phyloP scores from a whole-genome alignment of 192 early-diverging fungal species.

The Coemansia sp. region DNA sequence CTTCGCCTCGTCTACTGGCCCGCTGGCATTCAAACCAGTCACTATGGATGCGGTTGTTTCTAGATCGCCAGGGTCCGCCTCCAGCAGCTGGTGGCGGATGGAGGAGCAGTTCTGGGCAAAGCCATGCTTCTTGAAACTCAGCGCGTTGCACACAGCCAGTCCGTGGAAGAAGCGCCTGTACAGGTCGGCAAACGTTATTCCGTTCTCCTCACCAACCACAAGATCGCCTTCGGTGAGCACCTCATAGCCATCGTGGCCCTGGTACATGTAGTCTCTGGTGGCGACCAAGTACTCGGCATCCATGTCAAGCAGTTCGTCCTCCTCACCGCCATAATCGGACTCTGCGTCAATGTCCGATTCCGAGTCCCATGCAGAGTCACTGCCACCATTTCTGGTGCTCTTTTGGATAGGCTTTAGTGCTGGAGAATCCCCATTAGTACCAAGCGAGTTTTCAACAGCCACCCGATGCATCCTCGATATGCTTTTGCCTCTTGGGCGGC shows the following conservation, averaged over 20 bases:
- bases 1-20: background rate
- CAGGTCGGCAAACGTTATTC: constrained; percentile 58
- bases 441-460: constrained; percentile 25
- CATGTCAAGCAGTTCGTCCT: constrained; percentile 54
- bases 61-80: background rate
- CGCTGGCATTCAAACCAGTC: background rate
- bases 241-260: constrained; percentile 63
- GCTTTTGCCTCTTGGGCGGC: constrained; percentile 2
- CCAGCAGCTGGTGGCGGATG: constrained; percentile 11
- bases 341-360: constrained; percentile 30
- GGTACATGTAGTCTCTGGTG: constrained; percentile 65
- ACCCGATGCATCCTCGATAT: constrained; percentile 19
- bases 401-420: background rate
- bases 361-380: constrained; percentile 10
- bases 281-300: constrained; percentile 54
- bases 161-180: constrained; percentile 61
- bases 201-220: constrained; percentile 64
- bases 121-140: constrained; percentile 40
- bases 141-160: constrained; percentile 61
- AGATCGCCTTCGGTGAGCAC: constrained; percentile 49
- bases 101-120: constrained; percentile 26
- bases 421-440: constrained; percentile 4
- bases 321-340: constrained; percentile 39
- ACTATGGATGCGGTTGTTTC: background rate
- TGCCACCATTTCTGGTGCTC: too few species aligned